Evolutionary conservation across 768 basidiomycete species (phyloP).

Genomic region (Suillus fuscotomentosus): DNA sequence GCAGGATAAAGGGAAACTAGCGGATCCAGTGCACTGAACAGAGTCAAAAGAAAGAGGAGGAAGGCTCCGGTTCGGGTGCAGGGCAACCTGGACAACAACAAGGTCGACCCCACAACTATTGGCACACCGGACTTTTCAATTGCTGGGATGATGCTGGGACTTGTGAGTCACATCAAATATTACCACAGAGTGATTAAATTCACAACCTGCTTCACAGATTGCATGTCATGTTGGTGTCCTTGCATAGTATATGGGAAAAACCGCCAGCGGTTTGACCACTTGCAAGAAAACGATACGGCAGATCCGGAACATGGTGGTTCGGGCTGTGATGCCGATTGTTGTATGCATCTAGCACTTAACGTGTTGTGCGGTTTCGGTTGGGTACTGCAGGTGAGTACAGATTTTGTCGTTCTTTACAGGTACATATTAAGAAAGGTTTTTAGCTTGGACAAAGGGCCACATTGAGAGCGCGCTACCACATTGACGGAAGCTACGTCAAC

Average conservation of each 20-base stretch:
- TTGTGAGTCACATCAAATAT: background rate
- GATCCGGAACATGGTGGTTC: slow-evolving; percentile 37
- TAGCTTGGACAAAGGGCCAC: slow-evolving; percentile 36
- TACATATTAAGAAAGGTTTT: background rate
- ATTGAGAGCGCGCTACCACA: slow-evolving; percentile 43
- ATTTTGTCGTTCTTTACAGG: background rate
- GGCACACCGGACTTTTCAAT: background rate
- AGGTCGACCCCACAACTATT: background rate
- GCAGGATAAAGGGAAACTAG: background rate
- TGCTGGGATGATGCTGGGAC: slow-evolving; percentile 5
- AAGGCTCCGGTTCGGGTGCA: background rate
- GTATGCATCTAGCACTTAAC: slow-evolving; percentile 11
- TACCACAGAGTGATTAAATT: too few relatives aligned
- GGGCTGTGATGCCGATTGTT: slow-evolving; percentile 17
- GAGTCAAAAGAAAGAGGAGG: background rate
- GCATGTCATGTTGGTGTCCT: slow-evolving; percentile 34
- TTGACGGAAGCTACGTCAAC: slow-evolving; percentile 40
- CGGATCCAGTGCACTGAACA: background rate
- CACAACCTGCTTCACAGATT: background rate
- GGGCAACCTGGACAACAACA: background rate
- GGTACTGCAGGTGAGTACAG: slow-evolving; percentile 4
- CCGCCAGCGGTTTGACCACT: slow-evolving; percentile 33
- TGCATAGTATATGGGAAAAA: slow-evolving; percentile 38
- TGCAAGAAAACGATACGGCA: slow-evolving; percentile 27
- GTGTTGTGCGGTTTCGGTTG: slow-evolving; percentile 3